Evolutionary conservation across 225 moss, liverwort and hornwort species (phyloP), one percentile per base, ranked within the genome.

Genomic region (Antitrichia curtipendula): DNA sequence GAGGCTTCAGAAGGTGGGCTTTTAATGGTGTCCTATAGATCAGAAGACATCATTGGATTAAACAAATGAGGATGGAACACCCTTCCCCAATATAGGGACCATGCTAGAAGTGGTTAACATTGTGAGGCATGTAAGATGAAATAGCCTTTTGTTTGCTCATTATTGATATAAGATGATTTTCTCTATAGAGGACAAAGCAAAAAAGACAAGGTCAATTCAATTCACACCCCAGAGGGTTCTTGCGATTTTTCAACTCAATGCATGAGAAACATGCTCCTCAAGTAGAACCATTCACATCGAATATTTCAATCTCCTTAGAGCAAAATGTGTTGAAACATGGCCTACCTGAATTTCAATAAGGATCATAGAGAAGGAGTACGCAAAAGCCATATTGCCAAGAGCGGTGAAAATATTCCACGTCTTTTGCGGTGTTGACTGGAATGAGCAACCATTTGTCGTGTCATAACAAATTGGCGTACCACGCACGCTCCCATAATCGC

Each of bases 331-430:
- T 38, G 53, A 49, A 25, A 59, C 36, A 50, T 6, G 9, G 41
- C 68, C 18, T 69, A 95, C 97, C 95, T 98, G 89, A 86, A 98
- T 98, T 78, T 98, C 96, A 12, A 96, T 96, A 8, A 98, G 93
- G 57, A 96, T 98, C 96, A 96, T 93, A 21, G 97, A 98, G 85
- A 93, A 98, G 52, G 96, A 98, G 83, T 98, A 98, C 2, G 96
- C 96, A 83, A 96, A 98, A 57, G 97, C 96, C 88, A 98, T 95
- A 78, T 98, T 96, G 43, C 95, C 96, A 56, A 98, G 93, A 58
- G 94, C 95, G 45, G 91, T 89, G 81, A 97, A 95, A 4, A 97
- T 59, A 64, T 95, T 94, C 95, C 95, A 97, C 21, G 89, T 88
- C 90, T 96, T 95, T 68, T 92, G 65, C 13, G 96, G 76, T 69